phyloP scores from a whole-genome alignment of 306 rosid genomes.

The Hippophae tibetana region DNA sequence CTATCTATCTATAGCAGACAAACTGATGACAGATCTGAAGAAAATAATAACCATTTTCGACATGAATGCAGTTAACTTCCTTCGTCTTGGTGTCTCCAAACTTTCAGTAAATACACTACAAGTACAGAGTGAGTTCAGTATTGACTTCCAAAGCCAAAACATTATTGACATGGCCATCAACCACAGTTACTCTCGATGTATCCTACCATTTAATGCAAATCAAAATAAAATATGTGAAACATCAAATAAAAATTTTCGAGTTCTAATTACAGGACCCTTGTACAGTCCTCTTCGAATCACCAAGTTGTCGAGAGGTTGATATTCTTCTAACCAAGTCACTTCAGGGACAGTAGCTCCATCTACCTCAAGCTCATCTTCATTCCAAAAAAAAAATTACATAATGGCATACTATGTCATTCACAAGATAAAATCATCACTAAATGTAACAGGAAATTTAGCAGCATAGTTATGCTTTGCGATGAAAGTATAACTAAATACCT shows the following conservation, averaged over 20 bases:
- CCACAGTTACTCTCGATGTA: no score
- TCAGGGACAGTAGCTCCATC: constrained; percentile 47
- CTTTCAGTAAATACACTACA: no score
- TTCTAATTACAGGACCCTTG: constrained; percentile 88
- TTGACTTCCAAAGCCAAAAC: no score
- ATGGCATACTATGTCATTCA: background rate
- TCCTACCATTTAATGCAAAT: background rate
- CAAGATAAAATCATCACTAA: background rate
- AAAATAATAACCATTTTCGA: no score
- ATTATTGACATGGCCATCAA: no score
- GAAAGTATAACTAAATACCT: constrained; percentile 30
- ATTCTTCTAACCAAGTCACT: constrained; percentile 80
- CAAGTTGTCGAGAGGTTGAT: constrained; percentile 76
- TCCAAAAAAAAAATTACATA: background rate
- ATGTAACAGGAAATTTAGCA: background rate
- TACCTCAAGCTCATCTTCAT: constrained; percentile 38
- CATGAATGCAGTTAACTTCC: no score
- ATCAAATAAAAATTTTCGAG: constrained; percentile 37
- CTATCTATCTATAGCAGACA: no score
- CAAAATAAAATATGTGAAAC: constrained; percentile 24
- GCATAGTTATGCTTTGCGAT: background rate
- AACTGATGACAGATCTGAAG: no score
- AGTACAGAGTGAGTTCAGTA: no score
- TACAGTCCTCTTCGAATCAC: constrained; percentile 81
- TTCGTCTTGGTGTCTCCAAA: no score